A percentile compares a stretch with the other conserved stretches of the same genome.
Conservation (phyloP, 176 grass and related monocot species). For the Hordeum marinum region DNA sequence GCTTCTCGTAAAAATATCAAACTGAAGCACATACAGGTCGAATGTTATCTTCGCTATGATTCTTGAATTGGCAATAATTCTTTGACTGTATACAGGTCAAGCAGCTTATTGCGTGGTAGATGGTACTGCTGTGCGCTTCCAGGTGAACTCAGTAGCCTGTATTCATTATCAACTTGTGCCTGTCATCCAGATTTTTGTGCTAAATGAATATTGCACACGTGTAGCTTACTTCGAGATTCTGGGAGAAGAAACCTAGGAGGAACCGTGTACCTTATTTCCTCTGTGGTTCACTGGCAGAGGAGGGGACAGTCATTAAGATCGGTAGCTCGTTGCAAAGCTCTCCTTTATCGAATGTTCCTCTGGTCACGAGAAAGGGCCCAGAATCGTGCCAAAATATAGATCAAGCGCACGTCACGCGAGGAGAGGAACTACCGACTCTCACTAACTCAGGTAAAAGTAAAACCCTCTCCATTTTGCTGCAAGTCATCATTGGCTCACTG, state of each 20-base stretch:
- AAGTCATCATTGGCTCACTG: background rate
- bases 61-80: background rate
- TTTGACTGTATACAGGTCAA: conserved; percentile 45
- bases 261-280: conserved; percentile 66
- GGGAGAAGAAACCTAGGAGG: conserved; percentile 51
- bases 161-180: background rate
- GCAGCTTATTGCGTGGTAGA: conserved; percentile 75
- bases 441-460: conserved; percentile 16
- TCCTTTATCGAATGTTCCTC: conserved; percentile 62
- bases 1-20: background rate
- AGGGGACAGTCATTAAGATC: conserved; percentile 48
- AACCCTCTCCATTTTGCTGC: background rate
- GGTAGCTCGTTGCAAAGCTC: conserved; percentile 23
- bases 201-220: conserved; percentile 32
- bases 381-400: conserved; percentile 21
- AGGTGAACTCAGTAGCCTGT: conserved; percentile 39
- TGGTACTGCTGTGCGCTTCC: conserved; percentile 67
- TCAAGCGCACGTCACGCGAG: background rate
- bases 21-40: background rate
- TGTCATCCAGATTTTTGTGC: conserved; percentile 7
- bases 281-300: conserved; percentile 68
- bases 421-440: background rate
- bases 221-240: conserved; percentile 70
- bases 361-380: conserved; percentile 42
- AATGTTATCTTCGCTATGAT: background rate